Base-by-base conservation (phyloP, 345 rosid species). In the Populus pruinosa region DNA sequence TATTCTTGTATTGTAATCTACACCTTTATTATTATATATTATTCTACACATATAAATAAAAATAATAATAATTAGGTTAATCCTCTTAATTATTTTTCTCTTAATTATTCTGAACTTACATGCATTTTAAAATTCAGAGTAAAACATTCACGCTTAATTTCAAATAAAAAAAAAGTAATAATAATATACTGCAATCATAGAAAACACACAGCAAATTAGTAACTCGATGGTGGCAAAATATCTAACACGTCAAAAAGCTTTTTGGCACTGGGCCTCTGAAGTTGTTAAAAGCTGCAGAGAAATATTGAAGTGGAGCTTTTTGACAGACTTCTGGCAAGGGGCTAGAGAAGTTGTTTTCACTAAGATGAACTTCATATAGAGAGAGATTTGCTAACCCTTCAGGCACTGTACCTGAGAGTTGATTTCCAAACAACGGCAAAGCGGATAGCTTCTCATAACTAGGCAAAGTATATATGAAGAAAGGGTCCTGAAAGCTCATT, bases 181-280 rank as follows among this genome's bases (percentile, higher is more conserved):
- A 33, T 2, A 33, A 33, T 33, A 33, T 33, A 33, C 35, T 33
- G 35, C 35, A 33, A 33, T 33, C 35, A 33, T 33, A 33, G 35
- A 33, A 33, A 33, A 33, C 35, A 33, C 4, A 33, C 35, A 33
- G 35, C 35, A 33, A 3, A 33, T 33, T 33, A 33, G 35, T 33
- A 33, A 33, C 35, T 33, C 35, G 35, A 33, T 3, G 35, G 35
- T 33, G 35, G 35, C 35, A 33, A 33, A 33, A 33, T 33, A 33
- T 33, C 4, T 33, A 33, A 4, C 35, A 33, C 35, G 35, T 33
- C 35, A 33, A 33, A 33, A 85, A 80, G 53, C 84, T 71, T 49
- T 18, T 68, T 2, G 90, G 90, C 4, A 83, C 76, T 2, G 73
- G 50, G 29, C 88, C 87, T 2, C 35, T 5, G 27, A 85, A 69